Base-by-base conservation (phyloP, 768 basidiomycete genomes). In the Mycena belliarum region DNA sequence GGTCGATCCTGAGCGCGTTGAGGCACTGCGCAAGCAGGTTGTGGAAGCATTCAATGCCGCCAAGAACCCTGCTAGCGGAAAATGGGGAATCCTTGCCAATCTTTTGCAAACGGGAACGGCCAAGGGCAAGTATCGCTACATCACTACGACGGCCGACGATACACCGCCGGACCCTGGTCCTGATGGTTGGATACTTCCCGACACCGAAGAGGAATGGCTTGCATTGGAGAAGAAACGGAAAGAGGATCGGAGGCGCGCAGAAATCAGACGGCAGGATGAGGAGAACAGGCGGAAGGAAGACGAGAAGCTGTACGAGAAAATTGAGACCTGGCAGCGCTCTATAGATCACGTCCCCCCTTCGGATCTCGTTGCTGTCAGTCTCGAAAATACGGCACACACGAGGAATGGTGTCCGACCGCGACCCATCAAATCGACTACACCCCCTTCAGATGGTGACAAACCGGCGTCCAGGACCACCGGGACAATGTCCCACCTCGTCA, bases 201-300 rank as follows among this genome's bases (percentile, higher is more conserved):
- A 73, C 24, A 78, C 76, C 18, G 83, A 84, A 65, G 73, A 73
- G 43, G 77, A 79, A 33, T 83, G 83, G 82, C 58, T 71, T 15
- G 73, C 73, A 24, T 79, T 75, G 74, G 82, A 83, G 67, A 69
- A 57, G 56, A 70, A 58, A 56, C 73, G 73, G 66, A 56, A 64
- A 23, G 54, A 67, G 42, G 69, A 73, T 43, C 51, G 66, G 28
- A 45, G 38, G 10, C 26, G 71, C 43, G 68, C 72, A 49, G 76
- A 76, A 61, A 72, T 74, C 32, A 64, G 51, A 55, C 69, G 75
- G 73, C 74, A 76, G 56, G 74, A 64, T 8, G 58, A 69, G 38
- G 76, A 76, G 61, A 72, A 74, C 28, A 64, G 52, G 56, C 69
- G 75, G 73, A 74, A 75, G 56, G 75, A 64, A 8, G 58, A 70